Percentiles rank a stretch among this genome's conserved stretches.
Evolutionary conservation across 2,329 filamentous ascomycete species (phyloP).

Genomic region (Xylariaceae sp.): DNA sequence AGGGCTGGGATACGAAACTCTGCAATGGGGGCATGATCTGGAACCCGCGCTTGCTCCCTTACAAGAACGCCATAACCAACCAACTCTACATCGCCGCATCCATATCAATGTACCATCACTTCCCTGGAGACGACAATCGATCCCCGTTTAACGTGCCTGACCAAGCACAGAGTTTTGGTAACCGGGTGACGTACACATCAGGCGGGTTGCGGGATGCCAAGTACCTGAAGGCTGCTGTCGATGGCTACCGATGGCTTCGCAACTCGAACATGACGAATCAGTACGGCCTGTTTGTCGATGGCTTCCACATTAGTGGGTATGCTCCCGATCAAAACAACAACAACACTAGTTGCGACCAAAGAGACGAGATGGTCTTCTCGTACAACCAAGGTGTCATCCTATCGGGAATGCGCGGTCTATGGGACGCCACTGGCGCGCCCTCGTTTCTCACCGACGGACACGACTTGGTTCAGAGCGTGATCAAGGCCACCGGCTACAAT

Average conservation of each 20-base stretch:
- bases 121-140: constrained; percentile 71
- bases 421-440: constrained; percentile 67
- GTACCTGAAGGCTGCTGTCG: constrained; percentile 67
- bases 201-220: constrained; percentile 47
- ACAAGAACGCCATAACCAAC: constrained; percentile 97
- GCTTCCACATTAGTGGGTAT: constrained; percentile 75
- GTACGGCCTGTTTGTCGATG: constrained; percentile 74
- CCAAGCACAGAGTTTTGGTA: constrained; percentile 15
- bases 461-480: constrained; percentile 65
- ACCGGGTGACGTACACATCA: constrained; percentile 34
- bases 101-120: constrained; percentile 83
- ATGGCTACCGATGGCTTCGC: constrained; percentile 76
- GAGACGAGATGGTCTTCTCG: constrained; percentile 87
- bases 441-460: constrained; percentile 76
- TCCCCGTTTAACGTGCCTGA: constrained; percentile 54
- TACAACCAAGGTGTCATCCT: constrained; percentile 94
- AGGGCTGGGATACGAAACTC: constrained; percentile 75
- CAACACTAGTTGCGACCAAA: constrained; percentile 69
- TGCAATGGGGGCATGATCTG: constrained; percentile 88
- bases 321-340: constrained; percentile 49
- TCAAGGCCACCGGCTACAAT: constrained; percentile 73
- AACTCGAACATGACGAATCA: constrained; percentile 74
- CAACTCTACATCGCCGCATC: constrained; percentile 82
- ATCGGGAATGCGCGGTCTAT: constrained; percentile 74
- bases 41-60: constrained; percentile 74